Conservation (phyloP, 192 early-diverging fungal species). For the Kappamyces sp. region DNA sequence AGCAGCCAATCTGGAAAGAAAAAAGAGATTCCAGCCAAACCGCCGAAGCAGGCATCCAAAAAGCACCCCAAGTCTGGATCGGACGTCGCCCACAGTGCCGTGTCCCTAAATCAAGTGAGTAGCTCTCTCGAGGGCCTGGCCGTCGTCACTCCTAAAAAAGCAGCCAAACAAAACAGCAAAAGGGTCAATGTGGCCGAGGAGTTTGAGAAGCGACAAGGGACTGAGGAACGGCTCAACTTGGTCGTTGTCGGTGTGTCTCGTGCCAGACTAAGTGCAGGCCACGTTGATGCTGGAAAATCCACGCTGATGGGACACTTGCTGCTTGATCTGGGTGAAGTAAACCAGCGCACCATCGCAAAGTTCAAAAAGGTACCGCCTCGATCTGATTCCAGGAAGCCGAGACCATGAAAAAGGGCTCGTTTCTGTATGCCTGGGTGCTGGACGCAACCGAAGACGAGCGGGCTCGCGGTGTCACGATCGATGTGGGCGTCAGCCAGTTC, state of each 20-base stretch:
- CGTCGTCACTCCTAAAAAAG: conserved; percentile 1
- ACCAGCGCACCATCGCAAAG: conserved; percentile 76
- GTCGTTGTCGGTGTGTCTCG: conserved; percentile 70
- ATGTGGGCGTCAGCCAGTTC: conserved; percentile 87
- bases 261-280: conserved; percentile 48
- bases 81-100: too few relatives aligned
- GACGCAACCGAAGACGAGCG: conserved; percentile 96
- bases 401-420: conserved; percentile 90
- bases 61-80: too few relatives aligned
- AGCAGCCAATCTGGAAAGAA: too few relatives aligned
- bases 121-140: not conserved
- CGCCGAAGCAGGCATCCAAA: too few relatives aligned
- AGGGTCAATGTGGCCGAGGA: conserved; percentile 65
- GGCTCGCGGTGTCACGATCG: conserved; percentile 87
- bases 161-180: conserved; percentile 19
- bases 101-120: not conserved
- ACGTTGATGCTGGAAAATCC: conserved; percentile 96
- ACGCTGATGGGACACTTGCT: conserved; percentile 96
- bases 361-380: conserved; percentile 52
- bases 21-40: too few relatives aligned
- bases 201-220: conserved; percentile 58
- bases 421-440: conserved; percentile 96
- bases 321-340: conserved; percentile 81
- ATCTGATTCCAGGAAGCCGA: conserved; percentile 57
- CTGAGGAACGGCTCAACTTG: conserved; percentile 73